phyloP scores from a whole-genome alignment of 1,139 yeast genomes.

The Petasospora rhodanensis region DNA sequence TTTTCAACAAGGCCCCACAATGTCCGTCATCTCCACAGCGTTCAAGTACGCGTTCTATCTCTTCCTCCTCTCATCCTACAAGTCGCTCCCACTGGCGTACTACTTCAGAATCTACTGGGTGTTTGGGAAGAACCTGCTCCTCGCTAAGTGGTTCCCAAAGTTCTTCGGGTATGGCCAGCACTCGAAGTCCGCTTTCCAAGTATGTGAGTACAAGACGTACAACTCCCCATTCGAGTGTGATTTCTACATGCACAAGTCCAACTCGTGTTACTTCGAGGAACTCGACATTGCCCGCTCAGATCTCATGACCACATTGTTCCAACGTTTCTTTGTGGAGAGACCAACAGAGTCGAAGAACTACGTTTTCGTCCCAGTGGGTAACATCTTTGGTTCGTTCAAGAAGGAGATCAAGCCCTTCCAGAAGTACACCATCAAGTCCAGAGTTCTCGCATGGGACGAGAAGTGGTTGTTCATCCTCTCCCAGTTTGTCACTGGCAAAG shows the following conservation, averaged over 20 bases:
- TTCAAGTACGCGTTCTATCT: slow-evolving; percentile 13
- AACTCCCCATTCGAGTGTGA: slow-evolving; percentile 82
- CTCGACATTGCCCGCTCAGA: slow-evolving; percentile 76
- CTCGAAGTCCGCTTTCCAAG: slow-evolving; percentile 12
- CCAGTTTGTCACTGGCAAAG: slow-evolving; percentile 45
- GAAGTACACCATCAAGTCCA: slow-evolving; percentile 48
- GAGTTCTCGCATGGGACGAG: slow-evolving; percentile 77
- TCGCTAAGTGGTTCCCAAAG: slow-evolving; percentile 28
- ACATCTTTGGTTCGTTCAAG: slow-evolving; percentile 62
- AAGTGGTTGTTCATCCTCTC: slow-evolving; percentile 80
- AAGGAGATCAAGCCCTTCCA: slow-evolving; percentile 70
- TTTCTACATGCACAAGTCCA: slow-evolving; percentile 80
- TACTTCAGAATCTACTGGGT: slow-evolving; percentile 55
- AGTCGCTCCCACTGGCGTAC: slow-evolving; percentile 69
- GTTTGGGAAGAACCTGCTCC: slow-evolving; percentile 37
- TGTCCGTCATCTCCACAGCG: slow-evolving; percentile 3
- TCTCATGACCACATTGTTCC: slow-evolving; percentile 52
- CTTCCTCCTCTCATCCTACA: slow-evolving; percentile 31
- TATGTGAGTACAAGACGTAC: slow-evolving; percentile 40
- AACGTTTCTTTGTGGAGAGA: slow-evolving; percentile 40
- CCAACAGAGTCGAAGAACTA: slow-evolving; percentile 40
- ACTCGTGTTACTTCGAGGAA: slow-evolving; percentile 82
- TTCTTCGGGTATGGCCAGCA: slow-evolving; percentile 6
- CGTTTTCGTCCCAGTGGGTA: slow-evolving; percentile 78
- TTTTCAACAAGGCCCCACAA: too few species aligned